A percentile compares a stretch with the other conserved stretches of the same genome.
Evolutionary conservation across 352 stramenopile species (phyloP).

Genomic region (Pilasporangium apinafurcum): DNA sequence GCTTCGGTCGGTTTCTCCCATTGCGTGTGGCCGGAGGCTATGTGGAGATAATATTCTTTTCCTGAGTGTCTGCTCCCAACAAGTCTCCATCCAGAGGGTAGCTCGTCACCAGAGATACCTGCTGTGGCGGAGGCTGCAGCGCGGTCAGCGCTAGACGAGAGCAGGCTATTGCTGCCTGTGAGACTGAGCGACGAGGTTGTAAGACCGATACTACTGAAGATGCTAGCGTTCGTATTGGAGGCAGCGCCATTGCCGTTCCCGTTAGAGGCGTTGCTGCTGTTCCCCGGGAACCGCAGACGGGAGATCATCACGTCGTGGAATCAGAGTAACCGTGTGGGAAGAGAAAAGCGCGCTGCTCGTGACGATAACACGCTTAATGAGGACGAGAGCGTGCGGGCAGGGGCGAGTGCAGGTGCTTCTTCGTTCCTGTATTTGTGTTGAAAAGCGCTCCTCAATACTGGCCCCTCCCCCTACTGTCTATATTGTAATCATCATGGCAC

Average conservation of each 20-base stretch:
- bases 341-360: too few relatives aligned
- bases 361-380: too few relatives aligned
- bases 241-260: slow-evolving; percentile 8
- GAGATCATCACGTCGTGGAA: too few relatives aligned
- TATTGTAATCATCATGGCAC: not conserved
- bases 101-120: slow-evolving; percentile 27
- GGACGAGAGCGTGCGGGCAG: not conserved
- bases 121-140: slow-evolving; percentile 26
- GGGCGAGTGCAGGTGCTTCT: too few relatives aligned
- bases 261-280: slow-evolving; percentile 24
- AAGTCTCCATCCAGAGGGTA: slow-evolving; percentile 61
- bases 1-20: slow-evolving; percentile 62
- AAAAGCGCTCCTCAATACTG: not conserved
- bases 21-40: slow-evolving; percentile 56
- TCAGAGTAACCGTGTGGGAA: too few relatives aligned
- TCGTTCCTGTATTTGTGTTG: too few relatives aligned
- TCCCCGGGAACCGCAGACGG: slow-evolving; percentile 49
- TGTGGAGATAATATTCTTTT: slow-evolving; percentile 67
- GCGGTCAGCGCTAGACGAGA: slow-evolving; percentile 25
- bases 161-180: slow-evolving; percentile 33
- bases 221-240: slow-evolving; percentile 41
- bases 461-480: not conserved
- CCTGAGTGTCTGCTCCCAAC: slow-evolving; percentile 60
- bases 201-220: slow-evolving; percentile 47
- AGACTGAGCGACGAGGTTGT: slow-evolving; percentile 23